phyloP scores from a whole-genome alignment of 169 alveolate species.

The Babesia caballi region DNA sequence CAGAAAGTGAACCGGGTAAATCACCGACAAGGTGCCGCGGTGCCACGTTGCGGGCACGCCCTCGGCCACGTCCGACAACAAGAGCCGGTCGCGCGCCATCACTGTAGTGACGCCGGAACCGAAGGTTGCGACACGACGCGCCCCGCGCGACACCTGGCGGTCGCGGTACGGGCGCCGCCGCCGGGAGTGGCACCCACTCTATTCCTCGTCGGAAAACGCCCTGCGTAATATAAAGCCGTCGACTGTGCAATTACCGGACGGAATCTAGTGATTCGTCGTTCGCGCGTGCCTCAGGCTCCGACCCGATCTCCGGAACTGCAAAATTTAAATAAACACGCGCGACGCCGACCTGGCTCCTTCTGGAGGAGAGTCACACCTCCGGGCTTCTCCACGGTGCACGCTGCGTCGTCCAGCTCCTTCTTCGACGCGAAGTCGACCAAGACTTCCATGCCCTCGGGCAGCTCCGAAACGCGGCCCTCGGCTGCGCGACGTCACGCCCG shows the following conservation, averaged over 20 bases:
- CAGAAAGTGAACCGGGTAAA: background rate
- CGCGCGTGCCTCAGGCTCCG: background rate
- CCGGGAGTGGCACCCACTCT: background rate
- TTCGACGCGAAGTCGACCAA: conserved; percentile 52
- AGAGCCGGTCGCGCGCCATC: conserved; percentile 50
- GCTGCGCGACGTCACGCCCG: background rate
- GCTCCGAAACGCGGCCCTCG: conserved; percentile 31
- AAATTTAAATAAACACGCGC: no score
- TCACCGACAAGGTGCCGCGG: conserved; percentile 39
- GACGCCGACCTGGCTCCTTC: background rate
- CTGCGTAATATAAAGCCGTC: background rate
- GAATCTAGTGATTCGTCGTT: conserved; percentile 9
- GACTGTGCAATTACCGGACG: background rate
- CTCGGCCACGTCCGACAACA: conserved; percentile 29
- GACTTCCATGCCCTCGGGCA: conserved; percentile 20
- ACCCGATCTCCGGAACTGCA: background rate
- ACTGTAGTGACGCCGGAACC: no score
- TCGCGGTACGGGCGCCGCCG: background rate
- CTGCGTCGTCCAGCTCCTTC: conserved; percentile 26
- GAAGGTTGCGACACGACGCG: background rate
- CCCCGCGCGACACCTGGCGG: background rate
- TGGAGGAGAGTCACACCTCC: background rate
- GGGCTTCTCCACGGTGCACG: conserved; percentile 4
- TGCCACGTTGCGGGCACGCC: conserved; percentile 67
- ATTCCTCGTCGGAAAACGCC: conserved; percentile 32